Base-by-base conservation (phyloP, 306 rosid species). In the Ceratonia siliqua region DNA sequence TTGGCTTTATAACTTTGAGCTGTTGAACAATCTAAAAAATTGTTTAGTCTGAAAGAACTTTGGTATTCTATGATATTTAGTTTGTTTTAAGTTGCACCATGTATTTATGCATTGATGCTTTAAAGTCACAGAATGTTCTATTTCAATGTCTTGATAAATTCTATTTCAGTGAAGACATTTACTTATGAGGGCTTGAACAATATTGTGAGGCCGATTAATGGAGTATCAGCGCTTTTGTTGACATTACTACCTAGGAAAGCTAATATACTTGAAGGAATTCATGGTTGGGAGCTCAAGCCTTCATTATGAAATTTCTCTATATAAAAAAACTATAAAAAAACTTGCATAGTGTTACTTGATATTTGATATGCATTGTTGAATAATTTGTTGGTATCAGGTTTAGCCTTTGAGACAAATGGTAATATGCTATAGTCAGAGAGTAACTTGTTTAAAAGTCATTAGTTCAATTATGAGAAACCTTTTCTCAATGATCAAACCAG, bases 241-340 rank as follows among this genome's bases (percentile, higher is more conserved):
- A 73, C 88, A n/a, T 15, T 88, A 42, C 75, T 92, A 70, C 98
- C 98, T 1, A 96, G 94, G 62, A 92, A 82, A 58, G 87, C 92
- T 55, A 80, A 45, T 48, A 87, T 90, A 38, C 98, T 92, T 30
- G 96, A 92, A 88, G 96, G 98, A 32, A 85, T 90, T 70, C 91
- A 92, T 81, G 98, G 98, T 55, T 92, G 98, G 98, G 98, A 92
- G 81, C 98, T 90, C 72, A 79, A 87, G 76, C 96, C 61, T 75
- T 68, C 10, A 28, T 28, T 70, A 46, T 69, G 42, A 63, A 62
- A 17, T 14, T 58, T 39, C 21, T 81, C 35, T 30, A 21, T 20
- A n/a, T 13, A n/a, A n/a, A n/a, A n/a, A n/a, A n/a, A n/a, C n/a
- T n/a, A n/a, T n/a, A n/a, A 14, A 46, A 25, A 5, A 58, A 25